Base-by-base conservation (phyloP, 208 protist genomes). In the Balamuthia mandrillaris region DNA sequence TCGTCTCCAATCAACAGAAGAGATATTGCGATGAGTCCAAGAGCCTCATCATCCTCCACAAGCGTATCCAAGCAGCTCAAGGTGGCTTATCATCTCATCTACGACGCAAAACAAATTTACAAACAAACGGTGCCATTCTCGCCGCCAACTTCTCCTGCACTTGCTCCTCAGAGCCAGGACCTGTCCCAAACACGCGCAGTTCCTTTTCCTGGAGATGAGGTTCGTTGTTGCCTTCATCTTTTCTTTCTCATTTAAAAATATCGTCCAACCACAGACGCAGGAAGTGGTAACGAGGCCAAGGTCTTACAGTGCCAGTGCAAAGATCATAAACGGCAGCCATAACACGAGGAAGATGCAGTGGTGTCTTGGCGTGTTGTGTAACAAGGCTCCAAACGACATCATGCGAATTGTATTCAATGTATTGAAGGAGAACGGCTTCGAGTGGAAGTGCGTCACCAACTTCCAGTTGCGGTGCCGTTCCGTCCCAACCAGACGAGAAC, bases 21-120 rank as follows among this genome's bases (percentile, higher is more conserved):
- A n/a, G n/a, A n/a, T n/a, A n/a, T n/a, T n/a, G n/a, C n/a, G n/a
- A n/a, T n/a, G 68, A 54, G 3, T 12, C 12, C 10, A 47, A 77
- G 0, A 27, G 5, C 37, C 5, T 1, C n/a, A 18, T 2, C 7
- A 49, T 41, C 14, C 24, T 47, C 0, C 44, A 10, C 3, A 41
- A 77, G 68, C 16, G 68, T n/a, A n/a, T n/a, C n/a, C 16, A 77
- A 77, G 31, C 44, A 77, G 29, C 24, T 77, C 44, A 77, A 35
- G 45, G 68, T 77, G 45, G 68, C 68, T 29, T 77, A 77, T 21
- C 68, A 77, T 47, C 68, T 77, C 68, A 77, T 77, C 4, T 47
- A 77, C 44, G 68, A 77, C 24, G 68, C 68, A 9, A 7, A 33
- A 5, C 68, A 47, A 41, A 77, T 77, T 41, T 77, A 77, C 24